Conservation (phyloP, 768 basidiomycete genomes). For the Trametes gibbosa region DNA sequence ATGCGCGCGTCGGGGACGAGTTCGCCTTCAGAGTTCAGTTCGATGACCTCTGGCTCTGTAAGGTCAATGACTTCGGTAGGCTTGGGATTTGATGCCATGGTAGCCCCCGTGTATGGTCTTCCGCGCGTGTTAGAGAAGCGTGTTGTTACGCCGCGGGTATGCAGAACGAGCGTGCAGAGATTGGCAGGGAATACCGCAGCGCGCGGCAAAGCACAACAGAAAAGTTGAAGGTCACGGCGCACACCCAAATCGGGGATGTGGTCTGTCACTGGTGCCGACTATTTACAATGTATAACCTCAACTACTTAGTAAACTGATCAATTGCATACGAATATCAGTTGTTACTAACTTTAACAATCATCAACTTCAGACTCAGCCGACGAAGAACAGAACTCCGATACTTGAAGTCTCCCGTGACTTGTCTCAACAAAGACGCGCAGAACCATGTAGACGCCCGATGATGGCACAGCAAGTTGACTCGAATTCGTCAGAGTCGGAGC, state of each 20-base stretch:
- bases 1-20: background rate
- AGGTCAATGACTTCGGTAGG: slow-evolving; percentile 26
- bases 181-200: background rate
- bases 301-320: too few relatives aligned
- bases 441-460: too few relatives aligned
- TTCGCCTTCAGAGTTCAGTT: slow-evolving; percentile 25
- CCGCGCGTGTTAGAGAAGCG: too few relatives aligned
- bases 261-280: background rate
- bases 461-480: background rate
- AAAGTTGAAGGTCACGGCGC: slow-evolving; percentile 13
- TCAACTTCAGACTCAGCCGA: too few relatives aligned
- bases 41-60: slow-evolving; percentile 22
- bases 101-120: background rate
- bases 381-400: too few relatives aligned
- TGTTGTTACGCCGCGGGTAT: background rate
- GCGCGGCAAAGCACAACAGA: background rate
- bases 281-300: too few relatives aligned
- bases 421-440: too few relatives aligned
- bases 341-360: too few relatives aligned
- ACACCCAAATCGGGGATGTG: background rate
- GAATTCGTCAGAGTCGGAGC: background rate
- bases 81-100: background rate
- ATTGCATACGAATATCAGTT: too few relatives aligned
- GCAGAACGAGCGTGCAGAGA: background rate
- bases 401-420: too few relatives aligned